Evolutionary conservation across 2,329 filamentous ascomycete species (phyloP).

Genomic region (Aureobasidium namibiae): DNA sequence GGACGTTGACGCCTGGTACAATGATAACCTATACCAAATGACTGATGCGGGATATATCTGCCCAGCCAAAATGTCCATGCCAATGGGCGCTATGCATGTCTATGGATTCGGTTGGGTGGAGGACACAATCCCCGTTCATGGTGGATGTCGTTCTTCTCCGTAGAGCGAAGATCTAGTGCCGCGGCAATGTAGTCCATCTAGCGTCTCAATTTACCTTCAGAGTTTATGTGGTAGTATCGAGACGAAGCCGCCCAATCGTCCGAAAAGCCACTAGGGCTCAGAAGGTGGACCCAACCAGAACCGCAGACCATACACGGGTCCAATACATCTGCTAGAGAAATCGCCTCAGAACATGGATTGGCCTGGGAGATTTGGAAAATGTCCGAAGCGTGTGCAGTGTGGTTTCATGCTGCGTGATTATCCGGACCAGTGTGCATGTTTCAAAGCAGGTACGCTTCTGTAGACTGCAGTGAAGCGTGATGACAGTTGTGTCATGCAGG

Average conservation of each 20-base stretch:
- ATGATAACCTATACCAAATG: not conserved
- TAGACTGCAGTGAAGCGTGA: not conserved
- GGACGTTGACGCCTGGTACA: not conserved
- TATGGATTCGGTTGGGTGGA: not conserved
- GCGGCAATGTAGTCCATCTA: not conserved
- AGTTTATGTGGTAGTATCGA: not conserved
- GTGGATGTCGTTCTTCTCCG: not conserved
- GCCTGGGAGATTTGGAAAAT: not conserved
- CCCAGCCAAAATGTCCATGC: not conserved
- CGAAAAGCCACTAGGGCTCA: not conserved
- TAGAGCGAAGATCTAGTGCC: not conserved
- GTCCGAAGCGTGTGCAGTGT: not conserved
- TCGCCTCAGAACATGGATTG: not conserved
- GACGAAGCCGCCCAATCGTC: not conserved
- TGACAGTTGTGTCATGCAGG: not conserved
- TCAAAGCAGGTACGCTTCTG: slow-evolving; percentile 1
- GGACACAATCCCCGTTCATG: not conserved
- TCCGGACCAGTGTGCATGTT: not conserved
- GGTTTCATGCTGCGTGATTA: not conserved
- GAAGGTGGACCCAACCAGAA: not conserved
- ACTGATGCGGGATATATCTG: not conserved
- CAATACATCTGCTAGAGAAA: not conserved
- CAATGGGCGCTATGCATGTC: not conserved
- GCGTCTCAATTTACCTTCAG: not conserved
- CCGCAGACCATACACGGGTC: not conserved